These are phyloP conservation scores for Pseudogymnoascus destructans DNA, from an alignment of 2,329 filamentous ascomycete species.

Conservation along the genomic window DNA sequence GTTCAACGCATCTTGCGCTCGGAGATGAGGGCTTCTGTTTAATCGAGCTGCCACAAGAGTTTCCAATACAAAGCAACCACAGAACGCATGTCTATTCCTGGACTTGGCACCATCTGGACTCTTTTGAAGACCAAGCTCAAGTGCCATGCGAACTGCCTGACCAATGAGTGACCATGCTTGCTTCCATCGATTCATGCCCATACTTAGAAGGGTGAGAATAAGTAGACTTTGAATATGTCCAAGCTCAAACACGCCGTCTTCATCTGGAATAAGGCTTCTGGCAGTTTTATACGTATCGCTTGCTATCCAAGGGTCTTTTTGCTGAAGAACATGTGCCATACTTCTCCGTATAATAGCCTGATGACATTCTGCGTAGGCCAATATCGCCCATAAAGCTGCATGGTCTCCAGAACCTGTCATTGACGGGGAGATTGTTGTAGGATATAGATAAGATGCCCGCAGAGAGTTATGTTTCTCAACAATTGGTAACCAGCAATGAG, in stretches of 20 bases:
- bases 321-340: neutral
- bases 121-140: slow-evolving; percentile 31
- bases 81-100: slow-evolving; percentile 32
- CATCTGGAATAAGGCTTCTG: slow-evolving; percentile 31
- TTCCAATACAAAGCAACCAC: slow-evolving; percentile 51
- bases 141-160: slow-evolving; percentile 19
- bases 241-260: slow-evolving; percentile 33
- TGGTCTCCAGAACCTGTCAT: slow-evolving; percentile 28
- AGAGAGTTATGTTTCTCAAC: slow-evolving; percentile 50
- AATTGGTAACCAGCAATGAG: slow-evolving; percentile 61
- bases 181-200: slow-evolving; percentile 41
- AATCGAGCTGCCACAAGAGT: slow-evolving; percentile 41
- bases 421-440: slow-evolving; percentile 4
- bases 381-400: slow-evolving; percentile 43
- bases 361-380: slow-evolving; percentile 42
- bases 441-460: slow-evolving; percentile 8
- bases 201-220: slow-evolving; percentile 46
- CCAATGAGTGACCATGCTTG: slow-evolving; percentile 25
- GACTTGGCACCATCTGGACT: slow-evolving; percentile 14
- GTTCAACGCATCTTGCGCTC: slow-evolving; percentile 30
- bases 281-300: slow-evolving; percentile 31
- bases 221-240: slow-evolving; percentile 38
- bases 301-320: neutral
- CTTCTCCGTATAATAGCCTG: slow-evolving; percentile 28
- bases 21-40: slow-evolving; percentile 37